Evolutionary conservation across 2,329 filamentous ascomycete species (phyloP).

Genomic region (Ophiostoma perfectum): DNA sequence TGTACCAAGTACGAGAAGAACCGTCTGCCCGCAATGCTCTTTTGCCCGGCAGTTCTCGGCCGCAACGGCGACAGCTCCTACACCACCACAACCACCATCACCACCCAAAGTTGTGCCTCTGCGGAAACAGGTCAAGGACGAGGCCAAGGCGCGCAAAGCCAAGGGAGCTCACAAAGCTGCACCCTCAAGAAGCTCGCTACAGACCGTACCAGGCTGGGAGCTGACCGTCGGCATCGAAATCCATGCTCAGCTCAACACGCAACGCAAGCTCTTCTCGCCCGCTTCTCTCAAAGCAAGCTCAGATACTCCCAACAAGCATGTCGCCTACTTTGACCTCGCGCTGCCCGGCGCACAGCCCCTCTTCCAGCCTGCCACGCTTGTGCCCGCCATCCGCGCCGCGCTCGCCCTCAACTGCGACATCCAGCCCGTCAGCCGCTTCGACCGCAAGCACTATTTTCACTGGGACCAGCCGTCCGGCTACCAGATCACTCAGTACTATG

Average conservation of each 20-base stretch:
- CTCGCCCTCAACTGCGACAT: conserved; percentile 76
- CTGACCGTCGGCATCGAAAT: conserved; percentile 95
- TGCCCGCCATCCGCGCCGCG: conserved; percentile 87
- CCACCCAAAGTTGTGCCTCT: conserved; percentile 43
- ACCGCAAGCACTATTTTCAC: conserved; percentile 98
- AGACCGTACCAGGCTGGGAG: conserved; percentile 70
- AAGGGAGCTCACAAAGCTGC: conserved; percentile 22
- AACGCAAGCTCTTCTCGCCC: conserved; percentile 80
- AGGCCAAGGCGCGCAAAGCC: conserved; percentile 49
- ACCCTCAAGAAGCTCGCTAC: conserved; percentile 34
- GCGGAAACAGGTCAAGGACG: conserved; percentile 67
- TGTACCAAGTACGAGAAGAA: neutral
- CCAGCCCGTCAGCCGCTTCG: conserved; percentile 73
- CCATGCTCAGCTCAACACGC: conserved; percentile 89
- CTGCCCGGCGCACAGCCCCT: conserved; percentile 83
- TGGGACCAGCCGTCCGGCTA: conserved; percentile 96
- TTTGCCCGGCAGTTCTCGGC: conserved; percentile 12
- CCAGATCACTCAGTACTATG: conserved; percentile 95
- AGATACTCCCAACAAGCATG: conserved; percentile 73
- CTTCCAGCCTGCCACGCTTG: conserved; percentile 75
- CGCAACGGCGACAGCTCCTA: conserved; percentile 3
- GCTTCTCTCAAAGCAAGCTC: conserved; percentile 40
- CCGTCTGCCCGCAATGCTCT: conserved; percentile 5
- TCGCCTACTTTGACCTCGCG: conserved; percentile 81
- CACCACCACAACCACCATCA: neutral